These are phyloP conservation scores for Oidium heveae DNA, from an alignment of 2,329 filamentous ascomycete genomes.

Conservation along the genomic window DNA sequence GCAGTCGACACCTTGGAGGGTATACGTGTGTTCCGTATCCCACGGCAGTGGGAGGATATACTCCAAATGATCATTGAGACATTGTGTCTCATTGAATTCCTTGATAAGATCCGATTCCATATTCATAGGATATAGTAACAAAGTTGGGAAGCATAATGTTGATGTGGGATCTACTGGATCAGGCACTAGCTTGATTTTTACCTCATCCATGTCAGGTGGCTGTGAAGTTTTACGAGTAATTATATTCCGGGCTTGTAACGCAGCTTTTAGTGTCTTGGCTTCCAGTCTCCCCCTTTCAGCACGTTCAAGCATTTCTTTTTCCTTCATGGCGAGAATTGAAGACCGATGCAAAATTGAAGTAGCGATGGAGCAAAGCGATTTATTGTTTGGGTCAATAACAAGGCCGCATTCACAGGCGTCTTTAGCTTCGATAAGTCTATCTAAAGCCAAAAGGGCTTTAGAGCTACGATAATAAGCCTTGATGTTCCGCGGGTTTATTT, in stretches of 20 bases:
- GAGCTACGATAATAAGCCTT: constrained; percentile 83
- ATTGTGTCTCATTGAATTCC: constrained; percentile 53
- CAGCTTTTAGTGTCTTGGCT: constrained; percentile 34
- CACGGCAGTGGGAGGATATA: constrained; percentile 80
- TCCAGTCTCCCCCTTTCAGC: constrained; percentile 29
- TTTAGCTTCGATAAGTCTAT: constrained; percentile 54
- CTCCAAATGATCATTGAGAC: constrained; percentile 48
- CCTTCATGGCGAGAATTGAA: constrained; percentile 26
- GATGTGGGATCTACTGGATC: constrained; percentile 51
- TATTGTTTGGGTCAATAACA: constrained; percentile 43
- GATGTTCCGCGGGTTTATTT: constrained; percentile 53
- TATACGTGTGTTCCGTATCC: constrained; percentile 48
- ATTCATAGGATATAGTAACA: constrained; percentile 66
- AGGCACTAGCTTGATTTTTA: constrained; percentile 39
- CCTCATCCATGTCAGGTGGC: constrained; percentile 75
- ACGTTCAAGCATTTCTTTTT: constrained; percentile 29
- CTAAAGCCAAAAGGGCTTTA: constrained; percentile 50
- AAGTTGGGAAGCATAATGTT: constrained; percentile 46
- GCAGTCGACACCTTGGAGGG: constrained; percentile 43
- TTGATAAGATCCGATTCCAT: constrained; percentile 81
- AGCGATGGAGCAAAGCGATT: constrained; percentile 34
- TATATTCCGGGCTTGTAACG: constrained; percentile 46
- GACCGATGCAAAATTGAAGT: constrained; percentile 36
- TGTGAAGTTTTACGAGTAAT: constrained; percentile 36
- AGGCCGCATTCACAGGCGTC: constrained; percentile 57